phyloP scores from a whole-genome alignment of 768 basidiomycete genomes.

The Tubosaeta sp. region DNA sequence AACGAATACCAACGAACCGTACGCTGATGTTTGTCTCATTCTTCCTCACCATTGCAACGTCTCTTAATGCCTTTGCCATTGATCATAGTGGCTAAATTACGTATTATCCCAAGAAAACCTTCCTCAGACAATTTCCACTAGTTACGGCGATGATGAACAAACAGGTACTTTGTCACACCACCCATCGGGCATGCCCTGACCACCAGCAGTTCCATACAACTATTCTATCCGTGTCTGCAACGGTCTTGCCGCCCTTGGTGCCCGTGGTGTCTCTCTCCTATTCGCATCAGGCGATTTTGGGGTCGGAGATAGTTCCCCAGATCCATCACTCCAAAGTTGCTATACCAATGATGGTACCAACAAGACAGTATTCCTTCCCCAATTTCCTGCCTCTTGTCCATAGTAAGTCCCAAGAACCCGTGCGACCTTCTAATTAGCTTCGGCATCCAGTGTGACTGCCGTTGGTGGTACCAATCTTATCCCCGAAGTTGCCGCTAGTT shows the following conservation, averaged over 20 bases:
- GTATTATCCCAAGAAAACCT: constrained; percentile 42
- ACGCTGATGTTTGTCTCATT: constrained; percentile 32
- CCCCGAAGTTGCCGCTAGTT: constrained; percentile 55
- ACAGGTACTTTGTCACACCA: constrained; percentile 39
- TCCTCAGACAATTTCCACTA: constrained; percentile 65
- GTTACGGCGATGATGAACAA: constrained; percentile 71
- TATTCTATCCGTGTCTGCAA: constrained; percentile 58
- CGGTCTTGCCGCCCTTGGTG: constrained; percentile 64
- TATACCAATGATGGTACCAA: constrained; percentile 57
- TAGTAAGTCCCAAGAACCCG: constrained; percentile 34
- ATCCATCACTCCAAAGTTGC: constrained; percentile 53
- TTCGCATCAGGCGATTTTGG: constrained; percentile 68
- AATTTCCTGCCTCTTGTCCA: constrained; percentile 61
- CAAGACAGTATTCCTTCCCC: constrained; percentile 47
- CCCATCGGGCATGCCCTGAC: background rate
- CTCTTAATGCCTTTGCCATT: background rate
- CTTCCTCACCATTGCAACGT: background rate
- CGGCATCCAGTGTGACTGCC: constrained; percentile 53
- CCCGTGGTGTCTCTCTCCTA: constrained; percentile 58
- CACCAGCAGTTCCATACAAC: constrained; percentile 44
- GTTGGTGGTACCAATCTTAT: constrained; percentile 62
- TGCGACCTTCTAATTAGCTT: background rate
- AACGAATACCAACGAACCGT: constrained; percentile 48
- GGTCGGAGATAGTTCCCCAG: constrained; percentile 57
- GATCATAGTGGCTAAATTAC: constrained; percentile 56